Percentiles rank a stretch among this genome's conserved stretches.
phyloP scores from a whole-genome alignment of 2,329 filamentous ascomycete genomes.

The Arachnomyces sp. region DNA sequence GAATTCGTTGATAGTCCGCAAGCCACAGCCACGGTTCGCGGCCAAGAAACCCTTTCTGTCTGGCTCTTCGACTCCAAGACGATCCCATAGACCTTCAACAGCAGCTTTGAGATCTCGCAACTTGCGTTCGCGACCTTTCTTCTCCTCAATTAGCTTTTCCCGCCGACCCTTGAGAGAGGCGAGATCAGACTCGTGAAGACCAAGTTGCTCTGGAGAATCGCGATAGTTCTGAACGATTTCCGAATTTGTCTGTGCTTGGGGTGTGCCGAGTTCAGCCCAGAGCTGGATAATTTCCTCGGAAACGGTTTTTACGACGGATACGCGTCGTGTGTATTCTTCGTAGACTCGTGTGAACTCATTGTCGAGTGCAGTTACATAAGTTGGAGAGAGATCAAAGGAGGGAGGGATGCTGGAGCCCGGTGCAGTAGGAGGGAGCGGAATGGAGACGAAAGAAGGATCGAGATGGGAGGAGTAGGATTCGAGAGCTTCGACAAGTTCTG shows the following conservation, averaged over 20 bases:
- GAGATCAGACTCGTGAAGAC: slow-evolving; percentile 81
- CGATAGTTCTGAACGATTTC: slow-evolving; percentile 82
- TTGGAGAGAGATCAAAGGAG: slow-evolving; percentile 83
- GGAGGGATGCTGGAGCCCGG: slow-evolving; percentile 68
- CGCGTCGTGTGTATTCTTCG: slow-evolving; percentile 84
- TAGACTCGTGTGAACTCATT: slow-evolving; percentile 89
- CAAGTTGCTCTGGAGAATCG: slow-evolving; percentile 86
- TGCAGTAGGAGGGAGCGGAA: slow-evolving; percentile 74
- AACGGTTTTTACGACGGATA: slow-evolving; percentile 63
- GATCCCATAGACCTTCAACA: slow-evolving; percentile 85
- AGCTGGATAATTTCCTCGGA: slow-evolving; percentile 84
- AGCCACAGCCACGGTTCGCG: slow-evolving; percentile 78
- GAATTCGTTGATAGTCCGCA: slow-evolving; percentile 90
- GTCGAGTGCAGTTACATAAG: slow-evolving; percentile 80
- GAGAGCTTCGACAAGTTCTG: slow-evolving; percentile 85
- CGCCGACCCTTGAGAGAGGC: slow-evolving; percentile 61
- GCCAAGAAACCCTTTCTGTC: slow-evolving; percentile 82
- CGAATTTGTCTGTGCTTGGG: slow-evolving; percentile 83
- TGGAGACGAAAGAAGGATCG: slow-evolving; percentile 76
- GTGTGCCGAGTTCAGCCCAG: slow-evolving; percentile 91
- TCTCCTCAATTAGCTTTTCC: slow-evolving; percentile 81
- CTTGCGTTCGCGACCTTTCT: slow-evolving; percentile 69
- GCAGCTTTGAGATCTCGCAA: slow-evolving; percentile 65
- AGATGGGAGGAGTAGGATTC: slow-evolving; percentile 96
- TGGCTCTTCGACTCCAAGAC: slow-evolving; percentile 69